Percentiles rank a stretch among this genome's conserved stretches.
These are phyloP conservation scores for Boletus edulis DNA, from an alignment of 768 basidiomycete genomes.

Conservation along the genomic window DNA sequence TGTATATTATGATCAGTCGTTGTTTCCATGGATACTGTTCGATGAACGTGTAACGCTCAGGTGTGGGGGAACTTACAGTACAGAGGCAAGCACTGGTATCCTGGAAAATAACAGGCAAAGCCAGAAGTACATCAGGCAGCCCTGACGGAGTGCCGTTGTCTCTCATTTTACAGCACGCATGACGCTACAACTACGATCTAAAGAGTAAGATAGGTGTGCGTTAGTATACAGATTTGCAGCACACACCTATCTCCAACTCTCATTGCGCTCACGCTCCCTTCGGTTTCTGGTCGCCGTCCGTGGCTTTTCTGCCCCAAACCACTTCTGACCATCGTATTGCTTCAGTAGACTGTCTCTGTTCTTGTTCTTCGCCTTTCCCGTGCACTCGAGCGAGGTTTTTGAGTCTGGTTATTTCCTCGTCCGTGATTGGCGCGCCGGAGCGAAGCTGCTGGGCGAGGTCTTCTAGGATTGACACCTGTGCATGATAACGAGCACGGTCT, in stretches of 20 bases:
- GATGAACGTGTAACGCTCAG: background rate
- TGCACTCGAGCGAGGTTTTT: slow-evolving; percentile 49
- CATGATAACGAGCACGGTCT: slow-evolving; percentile 51
- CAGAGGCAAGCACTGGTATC: background rate
- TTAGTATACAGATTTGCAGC: background rate
- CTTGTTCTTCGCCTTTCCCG: slow-evolving; percentile 14
- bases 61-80: background rate
- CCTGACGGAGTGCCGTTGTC: background rate
- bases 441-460: slow-evolving; percentile 54
- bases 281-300: slow-evolving; percentile 10
- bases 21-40: background rate
- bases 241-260: slow-evolving; percentile 40
- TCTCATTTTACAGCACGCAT: background rate
- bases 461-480: slow-evolving; percentile 62
- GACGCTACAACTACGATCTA: background rate
- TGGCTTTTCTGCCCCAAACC: slow-evolving; percentile 40
- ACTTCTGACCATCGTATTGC: slow-evolving; percentile 50
- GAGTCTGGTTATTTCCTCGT: slow-evolving; percentile 53
- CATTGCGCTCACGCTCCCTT: slow-evolving; percentile 8
- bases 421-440: slow-evolving; percentile 42
- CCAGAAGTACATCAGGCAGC: background rate
- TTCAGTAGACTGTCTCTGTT: slow-evolving; percentile 7
- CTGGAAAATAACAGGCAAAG: background rate
- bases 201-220: background rate
- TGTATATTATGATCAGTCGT: slow-evolving; percentile 2